These are phyloP conservation scores for Sistotremastrum niveocremeum DNA, from an alignment of 768 basidiomycete genomes.

Conservation along the genomic window DNA sequence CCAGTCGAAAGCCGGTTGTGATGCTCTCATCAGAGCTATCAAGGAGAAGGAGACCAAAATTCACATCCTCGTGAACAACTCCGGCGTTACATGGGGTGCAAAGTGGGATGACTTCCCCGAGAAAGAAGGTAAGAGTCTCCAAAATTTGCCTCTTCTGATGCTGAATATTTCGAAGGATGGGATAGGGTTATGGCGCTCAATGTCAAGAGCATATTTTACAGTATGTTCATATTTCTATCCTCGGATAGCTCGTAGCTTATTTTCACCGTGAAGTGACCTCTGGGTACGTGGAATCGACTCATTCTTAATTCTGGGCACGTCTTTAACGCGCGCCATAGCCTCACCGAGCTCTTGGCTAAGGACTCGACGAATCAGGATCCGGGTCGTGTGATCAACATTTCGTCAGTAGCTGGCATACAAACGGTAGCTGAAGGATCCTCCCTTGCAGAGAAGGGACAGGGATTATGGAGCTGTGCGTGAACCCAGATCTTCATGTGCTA, in stretches of 20 bases:
- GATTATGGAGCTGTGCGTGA: constrained; percentile 68
- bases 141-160: neutral
- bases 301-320: neutral
- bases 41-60: constrained; percentile 57
- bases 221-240: constrained; percentile 25
- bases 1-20: constrained; percentile 68
- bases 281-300: constrained; percentile 21
- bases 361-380: constrained; percentile 51
- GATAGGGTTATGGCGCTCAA: constrained; percentile 73
- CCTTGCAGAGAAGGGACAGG: constrained; percentile 41
- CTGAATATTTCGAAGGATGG: constrained; percentile 55
- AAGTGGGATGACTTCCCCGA: constrained; percentile 33
- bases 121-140: too few relatives aligned
- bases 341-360: constrained; percentile 54
- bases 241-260: neutral
- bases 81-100: constrained; percentile 69
- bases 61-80: constrained; percentile 77
- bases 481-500: neutral
- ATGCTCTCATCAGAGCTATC: constrained; percentile 54
- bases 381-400: constrained; percentile 71
- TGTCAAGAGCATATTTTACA: constrained; percentile 76
- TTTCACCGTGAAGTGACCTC: constrained; percentile 32
- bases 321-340: constrained; percentile 12
- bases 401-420: constrained; percentile 49
- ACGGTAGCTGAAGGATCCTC: constrained; percentile 33